These are phyloP conservation scores for Yamadazyma oceani DNA, from an alignment of 1,139 yeast genomes.

Conservation along the genomic window DNA sequence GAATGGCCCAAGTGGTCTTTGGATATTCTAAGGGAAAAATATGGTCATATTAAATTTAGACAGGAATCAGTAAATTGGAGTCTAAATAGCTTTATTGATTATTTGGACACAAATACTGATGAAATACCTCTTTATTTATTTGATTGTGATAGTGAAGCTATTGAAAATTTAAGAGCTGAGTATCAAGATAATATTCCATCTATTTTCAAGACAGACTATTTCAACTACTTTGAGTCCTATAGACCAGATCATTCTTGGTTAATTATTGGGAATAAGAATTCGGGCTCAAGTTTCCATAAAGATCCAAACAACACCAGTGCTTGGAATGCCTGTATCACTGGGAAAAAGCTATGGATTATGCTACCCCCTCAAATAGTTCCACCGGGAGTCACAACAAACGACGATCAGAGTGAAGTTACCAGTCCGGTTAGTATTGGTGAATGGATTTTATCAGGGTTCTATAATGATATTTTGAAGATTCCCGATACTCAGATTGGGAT, in stretches of 20 bases:
- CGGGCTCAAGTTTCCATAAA: conserved; percentile 89
- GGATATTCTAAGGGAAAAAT: conserved; percentile 46
- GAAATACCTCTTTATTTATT: conserved; percentile 84
- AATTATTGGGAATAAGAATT: conserved; percentile 75
- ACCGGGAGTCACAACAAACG: conserved; percentile 82
- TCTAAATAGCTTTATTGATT: conserved; percentile 57
- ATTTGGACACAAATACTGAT: conserved; percentile 62
- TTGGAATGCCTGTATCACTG: conserved; percentile 79
- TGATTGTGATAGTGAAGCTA: conserved; percentile 73
- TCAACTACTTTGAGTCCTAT: conserved; percentile 48
- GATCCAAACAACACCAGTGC: conserved; percentile 92
- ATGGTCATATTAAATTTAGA: conserved; percentile 63
- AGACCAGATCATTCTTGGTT: conserved; percentile 93
- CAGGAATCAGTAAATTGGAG: conserved; percentile 89
- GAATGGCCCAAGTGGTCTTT: conserved; percentile 72
- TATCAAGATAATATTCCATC: conserved; percentile 48
- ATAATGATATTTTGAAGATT: conserved; percentile 53
- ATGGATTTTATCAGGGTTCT: conserved; percentile 83
- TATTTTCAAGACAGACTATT: conserved; percentile 52
- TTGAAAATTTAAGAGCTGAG: conserved; percentile 53
- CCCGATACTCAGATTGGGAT: conserved; percentile 64
- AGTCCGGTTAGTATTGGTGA: conserved; percentile 89
- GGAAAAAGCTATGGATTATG: conserved; percentile 87
- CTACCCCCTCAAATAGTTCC: conserved; percentile 74
- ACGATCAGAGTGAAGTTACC: conserved; percentile 85